Base-by-base conservation (phyloP, 306 rosid genomes). In the Luffa acutangula region DNA sequence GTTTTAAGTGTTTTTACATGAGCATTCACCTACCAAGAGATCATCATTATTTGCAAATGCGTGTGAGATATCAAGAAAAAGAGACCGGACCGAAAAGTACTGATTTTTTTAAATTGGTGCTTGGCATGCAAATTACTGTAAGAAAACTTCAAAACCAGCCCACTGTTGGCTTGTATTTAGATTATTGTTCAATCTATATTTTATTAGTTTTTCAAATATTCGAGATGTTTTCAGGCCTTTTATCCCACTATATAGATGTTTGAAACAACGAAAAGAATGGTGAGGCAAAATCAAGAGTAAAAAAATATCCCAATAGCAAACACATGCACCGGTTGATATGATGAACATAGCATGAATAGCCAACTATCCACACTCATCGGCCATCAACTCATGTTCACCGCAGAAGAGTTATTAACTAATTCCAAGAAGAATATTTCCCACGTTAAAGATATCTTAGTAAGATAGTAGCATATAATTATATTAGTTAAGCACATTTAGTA, bases 1-100 rank as follows among this genome's bases (percentile, higher is more conserved):
- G 90, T 92, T 78, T 78, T 87, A 52, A 94, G 95, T 39, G 97
- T 91, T 87, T 88, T 94, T 77, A 91, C 91, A 85, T 92, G 98
- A 77, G 97, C 98, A 76, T 91, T 92, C 84, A 92, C 90, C 98
- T 94, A 89, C 62, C 76, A 85, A 20, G 11, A 69, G 64, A 78
- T 81, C 88, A 8, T n/a, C 75, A 60, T 60, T 60, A 67, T 17
- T 42, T 67, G 13, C 11, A 41, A 67, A 39, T 67, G 75, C 75
- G 15, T 67, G 20, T 11, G 75, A 67, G 14, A n/a, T 67, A 42
- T 67, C 75, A 67, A 67, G 51, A 67, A 42, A 65, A 67, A 41
- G 53, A 18, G 15, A 42, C 36, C 42, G 33, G 7, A 67, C 49
- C 8, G 11, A 5, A 6, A 65, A 65, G 73, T 37, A 8, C 39